These are phyloP conservation scores for Stentor coeruleus DNA, from an alignment of 73 alveolate species.

Conservation along the genomic window DNA sequence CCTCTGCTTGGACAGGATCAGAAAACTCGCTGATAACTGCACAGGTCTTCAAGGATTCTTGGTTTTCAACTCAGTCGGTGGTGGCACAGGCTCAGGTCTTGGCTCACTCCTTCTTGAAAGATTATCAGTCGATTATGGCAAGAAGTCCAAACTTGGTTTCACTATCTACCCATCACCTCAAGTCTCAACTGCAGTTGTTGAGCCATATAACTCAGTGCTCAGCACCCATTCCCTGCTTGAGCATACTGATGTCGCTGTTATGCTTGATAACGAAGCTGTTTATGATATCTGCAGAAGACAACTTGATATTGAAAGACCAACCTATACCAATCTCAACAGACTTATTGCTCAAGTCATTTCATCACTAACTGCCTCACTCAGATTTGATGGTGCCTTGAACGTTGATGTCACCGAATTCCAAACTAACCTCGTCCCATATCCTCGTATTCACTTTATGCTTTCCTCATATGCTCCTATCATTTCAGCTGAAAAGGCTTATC, in stretches of 20 bases:
- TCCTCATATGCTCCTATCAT: conserved; percentile 59
- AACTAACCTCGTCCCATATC: conserved; percentile 64
- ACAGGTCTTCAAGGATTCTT: conserved; percentile 74
- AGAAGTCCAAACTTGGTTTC: conserved; percentile 79
- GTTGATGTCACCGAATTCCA: conserved; percentile 56
- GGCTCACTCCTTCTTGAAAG: conserved; percentile 77
- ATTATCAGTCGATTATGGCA: conserved; percentile 90
- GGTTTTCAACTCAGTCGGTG: conserved; percentile 74
- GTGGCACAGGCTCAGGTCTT: conserved; percentile 86
- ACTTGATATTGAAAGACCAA: conserved; percentile 92
- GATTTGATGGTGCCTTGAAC: conserved; percentile 69
- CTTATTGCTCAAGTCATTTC: conserved; percentile 81
- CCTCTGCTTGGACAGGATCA: conserved; percentile 85
- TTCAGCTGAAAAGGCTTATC: conserved; percentile 53
- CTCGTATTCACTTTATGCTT: conserved; percentile 60
- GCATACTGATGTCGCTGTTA: conserved; percentile 85
- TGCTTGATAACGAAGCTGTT: conserved; percentile 96
- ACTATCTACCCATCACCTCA: conserved; percentile 82
- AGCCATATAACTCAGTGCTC: conserved; percentile 81
- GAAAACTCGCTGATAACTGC: conserved; percentile 88
- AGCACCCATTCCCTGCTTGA: conserved; percentile 65
- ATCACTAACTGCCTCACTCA: conserved; percentile 66
- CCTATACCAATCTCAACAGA: conserved; percentile 88
- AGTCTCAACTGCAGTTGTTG: conserved; percentile 88
- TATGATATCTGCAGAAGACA: conserved; percentile 93